Evolutionary conservation across 129 eudicot species (phyloP).

Genomic region (Silybum marianum): DNA sequence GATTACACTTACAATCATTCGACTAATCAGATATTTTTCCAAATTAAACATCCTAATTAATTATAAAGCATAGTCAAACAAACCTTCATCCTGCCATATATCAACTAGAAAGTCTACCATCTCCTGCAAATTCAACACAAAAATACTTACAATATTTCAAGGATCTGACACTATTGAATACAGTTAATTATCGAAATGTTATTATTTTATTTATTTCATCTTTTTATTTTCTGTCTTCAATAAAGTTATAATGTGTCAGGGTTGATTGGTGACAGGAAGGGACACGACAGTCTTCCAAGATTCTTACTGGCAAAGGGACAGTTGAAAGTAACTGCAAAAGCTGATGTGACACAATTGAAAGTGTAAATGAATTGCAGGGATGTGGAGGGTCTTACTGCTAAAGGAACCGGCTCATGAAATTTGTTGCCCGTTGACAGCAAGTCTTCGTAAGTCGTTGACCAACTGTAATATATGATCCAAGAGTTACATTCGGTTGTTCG

Average conservation of each 20-base stretch:
- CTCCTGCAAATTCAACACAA: constrained; percentile 48
- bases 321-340: too few relatives aligned
- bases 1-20: background rate
- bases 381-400: constrained; percentile 73
- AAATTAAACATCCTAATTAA: constrained; percentile 1
- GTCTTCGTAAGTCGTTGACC: constrained; percentile 75
- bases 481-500: background rate
- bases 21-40: background rate
- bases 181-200: too few relatives aligned
- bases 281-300: too few relatives aligned
- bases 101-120: constrained; percentile 83
- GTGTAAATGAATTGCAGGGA: too few relatives aligned
- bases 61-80: constrained; percentile 40
- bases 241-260: background rate
- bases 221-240: background rate
- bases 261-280: too few relatives aligned
- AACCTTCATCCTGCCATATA: constrained; percentile 70
- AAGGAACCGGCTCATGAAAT: constrained; percentile 59
- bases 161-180: background rate
- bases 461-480: constrained; percentile 51
- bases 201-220: too few relatives aligned
- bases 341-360: too few relatives aligned
- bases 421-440: constrained; percentile 53
- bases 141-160: background rate
- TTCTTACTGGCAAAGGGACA: too few relatives aligned